Evolutionary conservation across 768 basidiomycete species (phyloP).

Genomic region (Lactarius indigo): DNA sequence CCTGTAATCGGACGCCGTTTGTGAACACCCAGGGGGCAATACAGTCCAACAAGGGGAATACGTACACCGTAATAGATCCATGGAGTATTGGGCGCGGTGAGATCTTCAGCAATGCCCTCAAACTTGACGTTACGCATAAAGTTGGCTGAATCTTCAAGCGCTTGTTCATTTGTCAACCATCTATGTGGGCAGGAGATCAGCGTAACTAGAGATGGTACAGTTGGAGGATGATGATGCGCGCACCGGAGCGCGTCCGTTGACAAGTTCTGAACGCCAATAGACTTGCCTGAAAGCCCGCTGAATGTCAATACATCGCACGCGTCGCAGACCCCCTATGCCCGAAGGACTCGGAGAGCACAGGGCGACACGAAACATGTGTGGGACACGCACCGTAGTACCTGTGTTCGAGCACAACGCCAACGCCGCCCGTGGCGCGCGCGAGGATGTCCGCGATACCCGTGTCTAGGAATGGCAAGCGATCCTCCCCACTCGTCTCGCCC

Average conservation of each 20-base stretch:
- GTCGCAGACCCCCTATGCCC: not conserved
- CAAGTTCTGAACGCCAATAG: slow-evolving; percentile 71
- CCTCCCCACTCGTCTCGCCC: slow-evolving; percentile 86
- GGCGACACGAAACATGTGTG: not conserved
- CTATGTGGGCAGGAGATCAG: slow-evolving; percentile 35
- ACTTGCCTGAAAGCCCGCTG: slow-evolving; percentile 47
- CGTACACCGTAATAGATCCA: slow-evolving; percentile 94
- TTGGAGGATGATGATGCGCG: not conserved
- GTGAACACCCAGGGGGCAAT: not conserved
- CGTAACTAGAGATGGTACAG: not conserved
- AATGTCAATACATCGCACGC: slow-evolving; percentile 22
- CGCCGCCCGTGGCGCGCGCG: slow-evolving; percentile 79
- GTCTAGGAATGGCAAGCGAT: slow-evolving; percentile 45
- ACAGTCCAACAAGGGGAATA: slow-evolving; percentile 1
- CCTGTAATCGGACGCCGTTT: slow-evolving; percentile 38
- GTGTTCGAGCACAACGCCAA: slow-evolving; percentile 90
- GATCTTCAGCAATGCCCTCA: slow-evolving; percentile 60
- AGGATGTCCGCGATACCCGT: slow-evolving; percentile 80
- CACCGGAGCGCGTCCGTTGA: slow-evolving; percentile 81
- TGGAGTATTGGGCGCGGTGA: slow-evolving; percentile 69
- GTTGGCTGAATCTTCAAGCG: slow-evolving; percentile 86
- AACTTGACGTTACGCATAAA: slow-evolving; percentile 85
- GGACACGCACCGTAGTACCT: slow-evolving; percentile 68
- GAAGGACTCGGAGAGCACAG: not conserved
- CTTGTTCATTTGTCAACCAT: slow-evolving; percentile 87